Evolutionary conservation across 139 green algal species (phyloP), one percentile per base, ranked within the genome.

Genomic region (Desmodesmus armatus): DNA sequence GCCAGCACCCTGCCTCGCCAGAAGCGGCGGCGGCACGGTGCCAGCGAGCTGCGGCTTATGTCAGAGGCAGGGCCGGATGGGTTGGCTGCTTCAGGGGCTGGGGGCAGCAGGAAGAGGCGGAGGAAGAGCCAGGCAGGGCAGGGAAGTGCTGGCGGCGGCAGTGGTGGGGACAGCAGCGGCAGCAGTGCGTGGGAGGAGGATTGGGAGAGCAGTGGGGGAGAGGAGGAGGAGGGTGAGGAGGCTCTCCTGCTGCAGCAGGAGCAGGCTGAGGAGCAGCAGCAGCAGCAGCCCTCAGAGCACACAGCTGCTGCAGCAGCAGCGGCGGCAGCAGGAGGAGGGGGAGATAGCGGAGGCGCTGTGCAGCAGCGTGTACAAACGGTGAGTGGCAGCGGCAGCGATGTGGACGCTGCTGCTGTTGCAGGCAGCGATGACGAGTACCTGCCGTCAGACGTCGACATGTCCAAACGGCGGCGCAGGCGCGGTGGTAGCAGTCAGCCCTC

Each of bases 381-480:
- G n/a, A n/a, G n/a, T n/a, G n/a, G n/a, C n/a, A n/a, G n/a, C n/a
- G n/a, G n/a, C n/a, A n/a, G n/a, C n/a, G n/a, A n/a, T n/a, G n/a
- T n/a, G n/a, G 67, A 37, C 3, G 44, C 33, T 9, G 67, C 58
- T 31, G 79, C 9, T 3, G 63, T n/a, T 37, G 44, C 2, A 17
- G 58, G n/a, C 27, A 60, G 43, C 29, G 83, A 49, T 39, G 86
- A 83, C 35, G 85, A 95, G 65, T 72, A 85, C 5, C 49, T 76
- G 13, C 89, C 89, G 11, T 71, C 76, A 89, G 89, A 73, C 89
- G 84, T 74, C 23, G 67, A 83, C 35, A 53, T 39, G n/a, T n/a
- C n/a, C 86, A 72, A n/a, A n/a, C 31, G 51, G 60, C 19, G 60
- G 17, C 39, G 69, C 76, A 80, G 60, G 78, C 80, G 55, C 63